A percentile compares a stretch with the other conserved stretches of the same genome.
phyloP scores from a whole-genome alignment of 2,329 filamentous ascomycete species.

The Verticillium longisporum region DNA sequence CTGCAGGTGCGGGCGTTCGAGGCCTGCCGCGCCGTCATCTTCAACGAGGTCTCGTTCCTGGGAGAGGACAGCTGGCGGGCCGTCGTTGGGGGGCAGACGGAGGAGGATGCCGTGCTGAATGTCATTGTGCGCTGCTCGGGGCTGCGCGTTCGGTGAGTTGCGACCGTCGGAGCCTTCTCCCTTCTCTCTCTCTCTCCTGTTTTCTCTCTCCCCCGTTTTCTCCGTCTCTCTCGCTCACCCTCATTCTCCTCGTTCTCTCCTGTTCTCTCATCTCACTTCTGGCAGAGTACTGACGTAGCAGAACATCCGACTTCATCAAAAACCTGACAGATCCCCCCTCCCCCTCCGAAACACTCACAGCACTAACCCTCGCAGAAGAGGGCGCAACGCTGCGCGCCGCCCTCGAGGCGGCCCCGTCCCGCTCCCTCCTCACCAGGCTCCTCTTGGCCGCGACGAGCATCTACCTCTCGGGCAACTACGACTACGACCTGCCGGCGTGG shows the following conservation, averaged over 20 bases:
- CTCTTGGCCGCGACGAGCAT: slow-evolving; percentile 26
- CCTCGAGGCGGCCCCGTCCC: slow-evolving; percentile 1
- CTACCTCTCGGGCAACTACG: slow-evolving; percentile 28
- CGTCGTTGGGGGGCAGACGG: not conserved
- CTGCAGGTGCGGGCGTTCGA: slow-evolving; percentile 22
- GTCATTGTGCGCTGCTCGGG: slow-evolving; percentile 22
- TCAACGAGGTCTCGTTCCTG: slow-evolving; percentile 20
- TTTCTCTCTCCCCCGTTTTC: too few species aligned
- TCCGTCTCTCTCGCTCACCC: too few species aligned
- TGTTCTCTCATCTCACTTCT: not conserved
- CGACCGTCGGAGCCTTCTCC: too few species aligned
- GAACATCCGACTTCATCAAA: slow-evolving; percentile 3
- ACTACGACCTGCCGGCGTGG: slow-evolving; percentile 26
- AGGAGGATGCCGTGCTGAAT: slow-evolving; percentile 19
- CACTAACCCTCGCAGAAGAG: slow-evolving; percentile 9
- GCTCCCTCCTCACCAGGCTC: slow-evolving; percentile 11
- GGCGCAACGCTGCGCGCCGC: slow-evolving; percentile 13
- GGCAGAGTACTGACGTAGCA: not conserved
- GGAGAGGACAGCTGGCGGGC: slow-evolving; percentile 4
- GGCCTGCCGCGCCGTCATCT: slow-evolving; percentile 22
- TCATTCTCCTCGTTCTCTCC: too few species aligned
- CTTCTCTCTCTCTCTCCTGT: too few species aligned
- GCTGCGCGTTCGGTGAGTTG: slow-evolving; percentile 21
- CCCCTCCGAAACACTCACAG: not conserved
- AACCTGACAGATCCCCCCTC: not conserved